Evolutionary conservation across 2,329 filamentous ascomycete species (phyloP).

Genomic region (Exophiala sp.): DNA sequence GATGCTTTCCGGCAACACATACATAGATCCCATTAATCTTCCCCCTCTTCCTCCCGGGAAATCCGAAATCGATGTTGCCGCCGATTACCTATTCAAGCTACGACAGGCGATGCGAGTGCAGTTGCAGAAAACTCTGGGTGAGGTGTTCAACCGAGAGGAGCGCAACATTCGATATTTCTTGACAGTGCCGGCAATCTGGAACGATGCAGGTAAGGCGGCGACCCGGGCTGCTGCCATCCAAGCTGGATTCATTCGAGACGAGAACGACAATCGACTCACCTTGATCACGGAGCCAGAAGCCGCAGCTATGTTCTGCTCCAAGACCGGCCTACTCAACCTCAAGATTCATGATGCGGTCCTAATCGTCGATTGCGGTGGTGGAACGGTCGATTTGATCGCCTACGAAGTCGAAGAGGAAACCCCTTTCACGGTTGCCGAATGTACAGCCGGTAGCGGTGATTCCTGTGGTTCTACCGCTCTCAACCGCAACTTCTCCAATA

Average conservation of each 20-base stretch:
- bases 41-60: constrained; percentile 95
- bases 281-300: constrained; percentile 95
- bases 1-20: constrained; percentile 97
- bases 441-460: constrained; percentile 93
- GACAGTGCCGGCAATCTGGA: constrained; percentile 99
- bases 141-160: constrained; percentile 97
- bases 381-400: constrained; percentile 96
- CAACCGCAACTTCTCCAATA: constrained; percentile 98
- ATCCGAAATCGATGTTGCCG: constrained; percentile 98
- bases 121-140: constrained; percentile 89
- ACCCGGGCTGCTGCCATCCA: constrained; percentile 94
- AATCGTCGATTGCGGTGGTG: constrained; percentile 96
- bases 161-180: constrained; percentile 96
- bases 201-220: constrained; percentile 95
- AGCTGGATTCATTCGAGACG: constrained; percentile 90
- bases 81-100: constrained; percentile 97
- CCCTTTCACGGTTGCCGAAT: constrained; percentile 94
- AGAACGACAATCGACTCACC: constrained; percentile 94
- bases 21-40: constrained; percentile 98
- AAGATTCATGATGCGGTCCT: constrained; percentile 98
- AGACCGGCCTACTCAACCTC: constrained; percentile 89
- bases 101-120: constrained; percentile 95
- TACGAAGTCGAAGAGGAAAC: constrained; percentile 98
- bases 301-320: constrained; percentile 94
- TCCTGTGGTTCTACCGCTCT: constrained; percentile 97